These are phyloP conservation scores for Phytophthora parvispora DNA, from an alignment of 352 stramenopile species.

Conservation along the genomic window DNA sequence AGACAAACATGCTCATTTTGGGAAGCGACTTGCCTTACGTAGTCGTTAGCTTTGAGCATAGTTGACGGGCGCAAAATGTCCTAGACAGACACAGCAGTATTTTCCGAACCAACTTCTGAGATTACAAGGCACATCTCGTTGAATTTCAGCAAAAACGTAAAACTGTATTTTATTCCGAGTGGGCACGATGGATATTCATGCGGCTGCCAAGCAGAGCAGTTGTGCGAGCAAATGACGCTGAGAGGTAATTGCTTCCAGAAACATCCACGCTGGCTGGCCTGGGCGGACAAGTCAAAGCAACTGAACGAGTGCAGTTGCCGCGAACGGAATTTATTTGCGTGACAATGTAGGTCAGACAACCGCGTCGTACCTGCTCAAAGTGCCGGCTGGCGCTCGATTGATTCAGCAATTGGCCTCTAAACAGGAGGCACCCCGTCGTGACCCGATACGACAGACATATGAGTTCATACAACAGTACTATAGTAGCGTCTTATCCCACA, in stretches of 20 bases:
- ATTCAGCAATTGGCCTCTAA: constrained; percentile 21
- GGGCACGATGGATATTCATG: neutral
- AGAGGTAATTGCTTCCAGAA: neutral
- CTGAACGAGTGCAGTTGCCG: constrained; percentile 9
- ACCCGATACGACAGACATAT: constrained; percentile 10
- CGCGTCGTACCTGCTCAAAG: neutral
- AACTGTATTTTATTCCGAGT: neutral
- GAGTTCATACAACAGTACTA: constrained; percentile 7
- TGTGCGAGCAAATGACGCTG: neutral
- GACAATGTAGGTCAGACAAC: neutral
- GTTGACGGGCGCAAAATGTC: too few relatives aligned
- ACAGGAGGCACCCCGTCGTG: constrained; percentile 15
- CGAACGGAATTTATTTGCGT: constrained; percentile 3
- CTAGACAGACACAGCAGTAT: too few relatives aligned
- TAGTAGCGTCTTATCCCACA: constrained; percentile 17
- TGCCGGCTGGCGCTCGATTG: constrained; percentile 3
- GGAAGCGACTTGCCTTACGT: neutral
- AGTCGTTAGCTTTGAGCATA: neutral
- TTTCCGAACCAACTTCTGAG: too few relatives aligned
- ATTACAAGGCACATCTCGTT: too few relatives aligned
- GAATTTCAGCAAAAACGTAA: too few relatives aligned
- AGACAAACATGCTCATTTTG: constrained; percentile 2
- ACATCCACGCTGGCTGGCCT: neutral
- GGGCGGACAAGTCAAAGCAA: constrained; percentile 19
- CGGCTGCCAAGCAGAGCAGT: neutral